Evolutionary conservation across 2,329 filamentous ascomycete genomes (phyloP), one percentile per base, ranked within the genome.

Genomic region (Cladosporium sphaerospermum): DNA sequence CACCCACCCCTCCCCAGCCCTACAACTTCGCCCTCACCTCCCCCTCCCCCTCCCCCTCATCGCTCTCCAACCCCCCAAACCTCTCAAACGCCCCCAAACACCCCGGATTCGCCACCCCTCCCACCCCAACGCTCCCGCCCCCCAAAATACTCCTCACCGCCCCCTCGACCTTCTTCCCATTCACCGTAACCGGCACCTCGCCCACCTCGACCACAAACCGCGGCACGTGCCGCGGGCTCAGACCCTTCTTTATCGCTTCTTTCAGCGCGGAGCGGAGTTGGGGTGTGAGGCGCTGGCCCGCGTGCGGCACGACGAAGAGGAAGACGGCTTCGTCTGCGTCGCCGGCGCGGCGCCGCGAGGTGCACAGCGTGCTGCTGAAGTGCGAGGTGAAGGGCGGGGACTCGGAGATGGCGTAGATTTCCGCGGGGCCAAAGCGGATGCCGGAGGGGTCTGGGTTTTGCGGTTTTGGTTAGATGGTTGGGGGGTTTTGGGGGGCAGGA

Each of bases 371-470:
- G 52, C 72, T 69, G 37, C 63, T 64, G 48, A 73, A 66, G 34
- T 62, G 39, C n/a, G 51, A 48, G 52, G 67, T 72, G 56, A 72
- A 69, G 1, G 66, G 60, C 1, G 70, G 64, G 3, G 67, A 66
- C 57, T 76, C 74, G n/a, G 72, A 69, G 43, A 78, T 70, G n/a
- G 68, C 65, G 62, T 78, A 77, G 49, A 77, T 73, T 59, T 77
- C 74, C 1, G 67, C 65, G 9, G 65, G 70, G 16, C 75, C 75
- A 50, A 77, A 77, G 23, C 74, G 70, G 52, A 77, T 72, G 6
- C 75, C 74, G 10, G 68, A 70, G 1, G 74, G 74, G 55, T 77
- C 62, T 65, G 42, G 7, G 31, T 31, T 18, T 18, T 18, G 16
- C 16, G 16, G 16, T 18, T 18, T 18, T 18, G 16, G 16, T 18